Conservation (phyloP, 768 basidiomycete species). For the Tylopilus sp. region DNA sequence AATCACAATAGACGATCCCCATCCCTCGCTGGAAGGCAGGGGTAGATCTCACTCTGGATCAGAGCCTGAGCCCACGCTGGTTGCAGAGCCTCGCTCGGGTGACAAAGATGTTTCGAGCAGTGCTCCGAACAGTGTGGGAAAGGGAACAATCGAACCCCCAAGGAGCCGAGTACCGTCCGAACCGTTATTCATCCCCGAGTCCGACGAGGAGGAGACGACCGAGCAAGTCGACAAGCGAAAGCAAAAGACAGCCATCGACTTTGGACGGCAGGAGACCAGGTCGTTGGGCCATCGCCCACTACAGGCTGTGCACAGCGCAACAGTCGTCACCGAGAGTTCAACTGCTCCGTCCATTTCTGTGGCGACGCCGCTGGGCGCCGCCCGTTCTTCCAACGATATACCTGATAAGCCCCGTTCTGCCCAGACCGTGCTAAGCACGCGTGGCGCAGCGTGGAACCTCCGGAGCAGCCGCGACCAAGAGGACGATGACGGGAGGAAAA, state of each 20-base stretch:
- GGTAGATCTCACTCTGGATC: conserved; percentile 3
- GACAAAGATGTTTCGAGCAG: background rate
- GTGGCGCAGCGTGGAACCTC: conserved; percentile 48
- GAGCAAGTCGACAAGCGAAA: conserved; percentile 1
- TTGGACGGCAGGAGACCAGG: background rate
- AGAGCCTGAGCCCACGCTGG: conserved; percentile 19
- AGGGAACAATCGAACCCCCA: conserved; percentile 2
- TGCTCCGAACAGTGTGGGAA: background rate
- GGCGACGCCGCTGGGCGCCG: background rate
- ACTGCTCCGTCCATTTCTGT: background rate
- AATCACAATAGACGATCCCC: conserved; percentile 10
- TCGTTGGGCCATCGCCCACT: background rate
- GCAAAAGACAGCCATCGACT: background rate
- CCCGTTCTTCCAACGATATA: background rate
- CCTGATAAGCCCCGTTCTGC: conserved; percentile 21
- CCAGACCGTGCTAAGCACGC: conserved; percentile 51
- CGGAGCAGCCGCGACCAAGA: conserved; percentile 13
- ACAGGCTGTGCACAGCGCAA: background rate
- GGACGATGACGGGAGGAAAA: conserved; percentile 20
- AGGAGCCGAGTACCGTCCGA: conserved; percentile 15
- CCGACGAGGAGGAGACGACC: conserved; percentile 12
- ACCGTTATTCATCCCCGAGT: conserved; percentile 26
- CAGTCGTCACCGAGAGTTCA: background rate
- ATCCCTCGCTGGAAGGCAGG: background rate
- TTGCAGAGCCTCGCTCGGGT: conserved; percentile 5